A percentile compares a stretch with the other conserved stretches of the same genome.
phyloP scores from a whole-genome alignment of 106 monocot species.

The Xerophyta viscosa region DNA sequence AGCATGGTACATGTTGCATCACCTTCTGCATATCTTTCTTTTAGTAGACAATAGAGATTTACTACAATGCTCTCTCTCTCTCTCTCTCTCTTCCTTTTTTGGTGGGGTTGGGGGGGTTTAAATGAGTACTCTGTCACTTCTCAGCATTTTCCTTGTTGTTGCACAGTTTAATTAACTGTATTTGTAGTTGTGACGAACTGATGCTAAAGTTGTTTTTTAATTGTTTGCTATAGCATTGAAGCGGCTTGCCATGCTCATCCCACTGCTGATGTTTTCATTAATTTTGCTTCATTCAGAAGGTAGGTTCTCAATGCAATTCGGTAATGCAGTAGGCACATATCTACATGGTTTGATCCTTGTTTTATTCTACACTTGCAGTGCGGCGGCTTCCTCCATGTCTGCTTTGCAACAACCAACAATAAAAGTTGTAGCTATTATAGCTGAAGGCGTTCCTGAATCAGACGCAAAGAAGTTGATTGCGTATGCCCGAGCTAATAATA shows the following conservation, averaged over 20 bases:
- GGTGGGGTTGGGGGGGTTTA: no score
- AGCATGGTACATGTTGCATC: no score
- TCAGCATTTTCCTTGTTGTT: no score
- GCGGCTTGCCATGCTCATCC: slow-evolving; percentile 82
- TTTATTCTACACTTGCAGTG: slow-evolving; percentile 36
- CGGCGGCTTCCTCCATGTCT: slow-evolving; percentile 63
- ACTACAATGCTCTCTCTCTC: no score
- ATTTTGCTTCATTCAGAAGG: slow-evolving; percentile 98
- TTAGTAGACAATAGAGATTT: no score
- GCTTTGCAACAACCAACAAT: slow-evolving; percentile 70
- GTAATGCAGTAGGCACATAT: background rate
- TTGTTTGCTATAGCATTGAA: slow-evolving; percentile 61
- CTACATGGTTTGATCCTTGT: no score
- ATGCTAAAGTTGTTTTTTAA: slow-evolving; percentile 1
- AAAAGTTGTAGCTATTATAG: slow-evolving; percentile 61
- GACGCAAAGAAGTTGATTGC: slow-evolving; percentile 59
- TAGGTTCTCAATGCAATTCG: slow-evolving; percentile 9
- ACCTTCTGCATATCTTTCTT: no score
- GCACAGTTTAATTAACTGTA: no score
- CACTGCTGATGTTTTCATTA: slow-evolving; percentile 98
- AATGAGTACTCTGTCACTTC: no score
- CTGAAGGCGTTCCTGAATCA: slow-evolving; percentile 72
- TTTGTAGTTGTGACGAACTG: no score
- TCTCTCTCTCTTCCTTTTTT: no score
- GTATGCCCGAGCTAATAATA: slow-evolving; percentile 65